Evolutionary conservation across 2,329 filamentous ascomycete species (phyloP).

Genomic region (Cladosporium oxysporum): DNA sequence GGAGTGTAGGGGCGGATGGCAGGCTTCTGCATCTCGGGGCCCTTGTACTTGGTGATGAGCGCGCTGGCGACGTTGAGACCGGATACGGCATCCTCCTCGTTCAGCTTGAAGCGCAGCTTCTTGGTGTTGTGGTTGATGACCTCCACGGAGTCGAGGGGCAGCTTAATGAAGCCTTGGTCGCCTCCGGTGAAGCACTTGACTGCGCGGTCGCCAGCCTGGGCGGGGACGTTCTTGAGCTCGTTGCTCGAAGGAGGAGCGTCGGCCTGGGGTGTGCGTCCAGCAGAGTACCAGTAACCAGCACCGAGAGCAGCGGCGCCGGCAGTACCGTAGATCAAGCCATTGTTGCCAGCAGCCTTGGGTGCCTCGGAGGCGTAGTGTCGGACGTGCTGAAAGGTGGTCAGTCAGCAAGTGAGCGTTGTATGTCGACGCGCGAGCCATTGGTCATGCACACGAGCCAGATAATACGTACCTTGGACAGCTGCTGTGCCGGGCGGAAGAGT

Average conservation of each 20-base stretch:
- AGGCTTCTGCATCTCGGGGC: conserved; percentile 77
- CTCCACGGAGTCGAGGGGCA: conserved; percentile 78
- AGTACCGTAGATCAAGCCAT: conserved; percentile 62
- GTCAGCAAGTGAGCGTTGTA: conserved; percentile 23
- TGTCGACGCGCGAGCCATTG: conserved; percentile 6
- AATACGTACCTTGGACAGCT: conserved; percentile 37
- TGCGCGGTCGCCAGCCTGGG: conserved; percentile 34
- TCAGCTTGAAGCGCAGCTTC: conserved; percentile 83
- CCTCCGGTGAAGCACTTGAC: conserved; percentile 72
- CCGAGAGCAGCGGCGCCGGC: conserved; percentile 60
- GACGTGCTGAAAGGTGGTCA: conserved; percentile 52
- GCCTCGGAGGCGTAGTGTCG: conserved; percentile 71
- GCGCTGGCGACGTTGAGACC: conserved; percentile 82
- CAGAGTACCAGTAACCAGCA: conserved; percentile 56
- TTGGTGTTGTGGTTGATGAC: conserved; percentile 91
- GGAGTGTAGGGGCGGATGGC: conserved; percentile 93
- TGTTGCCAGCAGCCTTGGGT: conserved; percentile 57
- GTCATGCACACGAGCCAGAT: background rate
- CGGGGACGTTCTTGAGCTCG: conserved; percentile 43
- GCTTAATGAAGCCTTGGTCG: conserved; percentile 83
- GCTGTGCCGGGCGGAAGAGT: conserved; percentile 45
- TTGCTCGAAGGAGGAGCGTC: conserved; percentile 28
- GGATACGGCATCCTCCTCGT: conserved; percentile 79
- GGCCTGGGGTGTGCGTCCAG: conserved; percentile 38
- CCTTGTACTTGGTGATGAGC: conserved; percentile 88